Evolutionary conservation across 805 yeast species (phyloP), one percentile per base, ranked within the genome.

Genomic region (Jamesozyma rosinii): DNA sequence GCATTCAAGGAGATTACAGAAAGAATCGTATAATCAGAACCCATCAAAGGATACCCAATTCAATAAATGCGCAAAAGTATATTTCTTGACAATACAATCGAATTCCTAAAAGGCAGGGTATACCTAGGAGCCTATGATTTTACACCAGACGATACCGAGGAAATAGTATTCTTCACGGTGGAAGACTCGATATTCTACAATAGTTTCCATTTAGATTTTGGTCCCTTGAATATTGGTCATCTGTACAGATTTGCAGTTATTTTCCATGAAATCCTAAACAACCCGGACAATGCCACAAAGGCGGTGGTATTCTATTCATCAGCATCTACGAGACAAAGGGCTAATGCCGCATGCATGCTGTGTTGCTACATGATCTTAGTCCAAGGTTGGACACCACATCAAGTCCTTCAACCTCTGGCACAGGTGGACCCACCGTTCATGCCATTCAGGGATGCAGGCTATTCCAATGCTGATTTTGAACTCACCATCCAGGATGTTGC

Each of bases 381-480:
- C 15, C 98, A 92, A 61, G 81, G 87, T 13, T 92, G 98, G 98
- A 87, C 97, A 1, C 98, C 98, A 0, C 98, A 92, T 64, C 92
- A 92, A 63, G 98, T 89, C 0, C 66, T 92, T 49, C 97, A 95
- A 47, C 98, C 98, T 0, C 76, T 92, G 42, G 78, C 92, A 1
- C 97, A 92, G 63, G 77, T 81, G 5, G 88, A 83, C 40, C 95
- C 95, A 2, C 97, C 97, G 5, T 81, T 90, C 51, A 89, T 84
- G 83, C 83, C 89, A 1, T 92, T 89, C 66, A 73, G 98, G 61
- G 98, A 92, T 63, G 98, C 98, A 1, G 98, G 98, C 1, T 92
- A 92, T 64, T 85, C 96, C 2, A 81, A 81, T 45, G 95, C 97
- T 2, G 98, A 92, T 64, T 92, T 87, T 57, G 94, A 84, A 57